phyloP scores from a whole-genome alignment of 75 land plant species.

The Picea glauca region DNA sequence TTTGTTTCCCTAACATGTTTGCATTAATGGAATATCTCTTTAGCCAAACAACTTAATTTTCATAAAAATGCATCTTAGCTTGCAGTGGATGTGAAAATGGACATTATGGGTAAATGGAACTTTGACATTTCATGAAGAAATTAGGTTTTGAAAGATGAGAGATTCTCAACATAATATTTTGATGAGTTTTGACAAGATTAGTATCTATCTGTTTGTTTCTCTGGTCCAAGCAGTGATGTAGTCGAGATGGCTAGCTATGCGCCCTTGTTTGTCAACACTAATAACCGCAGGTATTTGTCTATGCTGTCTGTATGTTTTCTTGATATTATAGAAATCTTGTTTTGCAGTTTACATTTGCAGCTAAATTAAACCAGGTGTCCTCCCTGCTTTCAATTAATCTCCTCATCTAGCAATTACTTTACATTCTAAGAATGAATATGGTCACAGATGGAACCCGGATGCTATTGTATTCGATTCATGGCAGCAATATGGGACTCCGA shows the following conservation, averaged over 20 bases:
- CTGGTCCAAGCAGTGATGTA: constrained; percentile 61
- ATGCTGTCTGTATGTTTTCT: background rate
- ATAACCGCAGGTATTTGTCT: constrained; percentile 59
- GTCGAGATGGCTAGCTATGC: constrained; percentile 97
- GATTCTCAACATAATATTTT: background rate
- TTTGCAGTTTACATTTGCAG: background rate
- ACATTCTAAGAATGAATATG: background rate
- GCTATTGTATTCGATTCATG: constrained; percentile 93
- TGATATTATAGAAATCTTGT: background rate
- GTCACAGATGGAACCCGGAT: constrained; percentile 88
- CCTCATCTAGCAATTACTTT: background rate
- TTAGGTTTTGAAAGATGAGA: background rate
- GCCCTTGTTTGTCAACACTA: constrained; percentile 83
- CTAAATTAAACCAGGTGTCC: background rate
- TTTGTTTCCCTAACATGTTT: background rate
- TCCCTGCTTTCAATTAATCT: background rate
- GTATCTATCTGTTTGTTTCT: background rate
- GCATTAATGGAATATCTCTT: background rate
- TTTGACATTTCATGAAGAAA: background rate
- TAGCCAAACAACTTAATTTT: background rate
- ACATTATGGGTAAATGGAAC: background rate
- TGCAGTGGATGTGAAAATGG: background rate
- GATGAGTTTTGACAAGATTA: background rate
- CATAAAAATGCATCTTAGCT: background rate
- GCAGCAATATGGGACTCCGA: constrained; percentile 87